phyloP scores from a whole-genome alignment of 495 filamentous ascomycete species.

The Podospora didyma region DNA sequence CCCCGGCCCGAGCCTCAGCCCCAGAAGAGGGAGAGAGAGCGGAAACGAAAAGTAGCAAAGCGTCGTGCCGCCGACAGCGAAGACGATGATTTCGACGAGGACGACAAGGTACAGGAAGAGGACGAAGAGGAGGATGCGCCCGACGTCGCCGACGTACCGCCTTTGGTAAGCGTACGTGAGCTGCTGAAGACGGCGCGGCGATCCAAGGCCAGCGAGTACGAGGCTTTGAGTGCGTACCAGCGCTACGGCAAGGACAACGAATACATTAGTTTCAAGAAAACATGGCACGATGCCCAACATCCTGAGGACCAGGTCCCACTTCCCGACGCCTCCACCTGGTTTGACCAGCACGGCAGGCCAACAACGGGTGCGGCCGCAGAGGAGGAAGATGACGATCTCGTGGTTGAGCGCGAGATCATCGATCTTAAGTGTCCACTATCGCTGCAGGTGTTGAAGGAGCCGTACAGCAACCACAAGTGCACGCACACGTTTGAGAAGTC shows the following conservation, averaged over 20 bases:
- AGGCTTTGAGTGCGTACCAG: constrained; percentile 33
- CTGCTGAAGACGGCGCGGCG: constrained; percentile 34
- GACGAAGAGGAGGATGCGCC: constrained; percentile 19
- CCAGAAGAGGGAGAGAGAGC: constrained; percentile 9
- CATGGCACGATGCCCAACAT: constrained; percentile 73
- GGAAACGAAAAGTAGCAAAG: constrained; percentile 9
- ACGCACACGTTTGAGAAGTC: constrained; percentile 76
- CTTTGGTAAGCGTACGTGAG: constrained; percentile 24
- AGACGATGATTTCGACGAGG: constrained; percentile 34
- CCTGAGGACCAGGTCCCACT: constrained; percentile 59
- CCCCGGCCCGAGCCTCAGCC: constrained; percentile 23
- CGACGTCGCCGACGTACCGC: constrained; percentile 16
- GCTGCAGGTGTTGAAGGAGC: constrained; percentile 65
- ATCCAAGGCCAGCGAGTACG: constrained; percentile 35
- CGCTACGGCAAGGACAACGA: constrained; percentile 73
- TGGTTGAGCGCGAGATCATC: constrained; percentile 62
- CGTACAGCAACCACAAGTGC: constrained; percentile 72
- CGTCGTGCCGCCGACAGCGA: constrained; percentile 19
- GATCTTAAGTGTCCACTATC: constrained; percentile 82
- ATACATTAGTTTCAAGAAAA: constrained; percentile 73
- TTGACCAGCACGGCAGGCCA: constrained; percentile 49
- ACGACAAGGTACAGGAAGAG: constrained; percentile 32
- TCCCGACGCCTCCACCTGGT: constrained; percentile 71
- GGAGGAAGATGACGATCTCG: constrained; percentile 68
- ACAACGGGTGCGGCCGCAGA: constrained; percentile 25